Evolutionary conservation across 208 protist species (phyloP).

Genomic region (Trypanosoma theileri): DNA sequence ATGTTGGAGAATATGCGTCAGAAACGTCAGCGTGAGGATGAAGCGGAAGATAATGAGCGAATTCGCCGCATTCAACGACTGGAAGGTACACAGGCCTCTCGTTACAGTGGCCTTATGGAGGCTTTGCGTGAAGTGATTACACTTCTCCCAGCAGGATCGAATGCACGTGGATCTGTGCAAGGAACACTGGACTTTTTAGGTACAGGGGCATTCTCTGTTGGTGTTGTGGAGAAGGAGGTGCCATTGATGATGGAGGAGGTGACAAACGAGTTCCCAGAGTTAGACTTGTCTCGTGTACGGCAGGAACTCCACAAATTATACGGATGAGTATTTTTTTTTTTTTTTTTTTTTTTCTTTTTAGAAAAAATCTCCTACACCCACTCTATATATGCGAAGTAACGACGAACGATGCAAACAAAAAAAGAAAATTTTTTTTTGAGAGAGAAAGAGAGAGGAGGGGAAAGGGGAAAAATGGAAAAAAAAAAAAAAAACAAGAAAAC

Average conservation of each 20-base stretch:
- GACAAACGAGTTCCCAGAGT: slow-evolving; percentile 40
- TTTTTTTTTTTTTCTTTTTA: slow-evolving; percentile 16
- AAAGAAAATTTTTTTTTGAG: no score
- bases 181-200: slow-evolving; percentile 67
- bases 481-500: no score
- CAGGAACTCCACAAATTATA: slow-evolving; percentile 21
- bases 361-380: neutral
- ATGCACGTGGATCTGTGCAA: slow-evolving; percentile 52
- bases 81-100: slow-evolving; percentile 15
- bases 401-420: no score
- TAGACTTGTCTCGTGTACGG: slow-evolving; percentile 31
- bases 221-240: slow-evolving; percentile 54
- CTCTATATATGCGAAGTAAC: slow-evolving; percentile 1
- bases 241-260: slow-evolving; percentile 63
- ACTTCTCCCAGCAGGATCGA: slow-evolving; percentile 38
- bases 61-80: slow-evolving; percentile 16
- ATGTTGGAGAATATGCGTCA: slow-evolving; percentile 30
- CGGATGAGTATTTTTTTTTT: neutral
- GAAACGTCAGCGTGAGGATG: slow-evolving; percentile 26
- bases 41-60: slow-evolving; percentile 26
- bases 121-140: slow-evolving; percentile 43
- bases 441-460: no score
- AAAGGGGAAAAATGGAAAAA: no score
- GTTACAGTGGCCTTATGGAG: slow-evolving; percentile 33
- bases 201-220: slow-evolving; percentile 42